phyloP scores from a whole-genome alignment of 306 rosid species.

The Medicago truncatula region DNA sequence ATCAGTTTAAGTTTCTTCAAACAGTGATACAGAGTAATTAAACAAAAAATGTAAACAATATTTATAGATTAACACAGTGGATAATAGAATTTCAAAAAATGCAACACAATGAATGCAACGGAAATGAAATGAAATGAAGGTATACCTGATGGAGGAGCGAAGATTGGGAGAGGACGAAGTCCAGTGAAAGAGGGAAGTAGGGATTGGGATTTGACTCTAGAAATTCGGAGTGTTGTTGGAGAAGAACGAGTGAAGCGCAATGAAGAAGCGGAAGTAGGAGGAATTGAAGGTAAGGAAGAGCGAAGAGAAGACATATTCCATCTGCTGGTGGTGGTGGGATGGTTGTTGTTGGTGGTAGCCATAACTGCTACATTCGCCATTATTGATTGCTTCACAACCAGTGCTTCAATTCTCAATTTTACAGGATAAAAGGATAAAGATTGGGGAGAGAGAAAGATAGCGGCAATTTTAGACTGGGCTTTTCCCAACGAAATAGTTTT shows the following conservation, averaged over 20 bases:
- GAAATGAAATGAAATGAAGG: no score
- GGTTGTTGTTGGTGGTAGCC: constrained; percentile 37
- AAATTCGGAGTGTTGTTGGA: constrained; percentile 30
- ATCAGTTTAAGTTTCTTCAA: no score
- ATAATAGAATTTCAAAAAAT: background rate
- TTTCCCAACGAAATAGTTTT: background rate
- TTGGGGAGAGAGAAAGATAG: background rate
- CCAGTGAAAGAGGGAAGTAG: constrained; percentile 64
- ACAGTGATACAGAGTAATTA: no score
- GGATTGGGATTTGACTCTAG: constrained; percentile 46
- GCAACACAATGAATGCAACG: no score
- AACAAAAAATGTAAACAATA: background rate
- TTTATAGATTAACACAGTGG: background rate
- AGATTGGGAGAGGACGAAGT: constrained; percentile 57
- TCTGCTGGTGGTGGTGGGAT: constrained; percentile 35
- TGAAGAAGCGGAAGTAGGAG: constrained; percentile 42
- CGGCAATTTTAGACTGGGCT: background rate
- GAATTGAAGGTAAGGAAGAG: constrained; percentile 55
- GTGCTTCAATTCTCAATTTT: background rate
- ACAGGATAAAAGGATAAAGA: constrained; percentile 25
- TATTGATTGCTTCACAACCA: background rate
- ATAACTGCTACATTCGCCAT: constrained; percentile 49
- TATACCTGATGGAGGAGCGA: constrained; percentile 58
- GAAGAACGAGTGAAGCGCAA: constrained; percentile 46
- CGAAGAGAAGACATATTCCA: constrained; percentile 76